Evolutionary conservation across 306 rosid species (phyloP).

Genomic region (Sechiopsis laciniata): DNA sequence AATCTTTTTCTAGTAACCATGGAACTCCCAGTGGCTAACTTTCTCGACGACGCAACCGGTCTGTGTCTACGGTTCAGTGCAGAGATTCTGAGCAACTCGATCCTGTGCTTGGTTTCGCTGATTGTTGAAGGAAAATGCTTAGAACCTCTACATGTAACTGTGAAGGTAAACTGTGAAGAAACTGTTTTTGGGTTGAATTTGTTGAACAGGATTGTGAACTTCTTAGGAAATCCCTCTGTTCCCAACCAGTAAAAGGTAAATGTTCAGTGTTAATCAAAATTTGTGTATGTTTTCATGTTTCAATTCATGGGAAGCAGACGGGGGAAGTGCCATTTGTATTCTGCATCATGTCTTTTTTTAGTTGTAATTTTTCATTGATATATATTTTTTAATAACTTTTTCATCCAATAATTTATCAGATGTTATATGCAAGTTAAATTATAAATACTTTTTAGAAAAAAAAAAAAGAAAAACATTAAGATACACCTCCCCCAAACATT

Average conservation of each 20-base stretch:
- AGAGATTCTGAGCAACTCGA: slow-evolving; percentile 68
- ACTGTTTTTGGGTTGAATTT: slow-evolving; percentile 90
- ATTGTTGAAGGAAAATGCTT: slow-evolving; percentile 79
- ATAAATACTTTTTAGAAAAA: too few species aligned
- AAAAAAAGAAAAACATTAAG: too few species aligned
- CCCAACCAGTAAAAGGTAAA: slow-evolving; percentile 28
- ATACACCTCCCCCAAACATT: too few species aligned
- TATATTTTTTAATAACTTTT: neutral
- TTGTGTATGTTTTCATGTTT: neutral
- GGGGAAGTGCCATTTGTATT: neutral
- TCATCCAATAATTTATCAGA: neutral
- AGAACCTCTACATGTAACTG: slow-evolving; percentile 56
- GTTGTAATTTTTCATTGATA: too few species aligned
- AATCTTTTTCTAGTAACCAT: slow-evolving; percentile 69
- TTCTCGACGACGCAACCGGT: slow-evolving; percentile 83
- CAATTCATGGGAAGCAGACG: neutral
- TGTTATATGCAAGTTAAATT: too few species aligned
- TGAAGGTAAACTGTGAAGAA: slow-evolving; percentile 88
- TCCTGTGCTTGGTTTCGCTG: slow-evolving; percentile 65
- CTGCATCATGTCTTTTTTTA: too few species aligned
- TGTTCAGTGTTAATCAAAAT: neutral
- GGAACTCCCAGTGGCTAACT: slow-evolving; percentile 70
- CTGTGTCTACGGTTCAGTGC: slow-evolving; percentile 79
- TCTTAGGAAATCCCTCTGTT: slow-evolving; percentile 51
- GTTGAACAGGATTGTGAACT: slow-evolving; percentile 74